Conservation (phyloP, 352 stramenopile genomes). For the Phytophthora ramorum region DNA sequence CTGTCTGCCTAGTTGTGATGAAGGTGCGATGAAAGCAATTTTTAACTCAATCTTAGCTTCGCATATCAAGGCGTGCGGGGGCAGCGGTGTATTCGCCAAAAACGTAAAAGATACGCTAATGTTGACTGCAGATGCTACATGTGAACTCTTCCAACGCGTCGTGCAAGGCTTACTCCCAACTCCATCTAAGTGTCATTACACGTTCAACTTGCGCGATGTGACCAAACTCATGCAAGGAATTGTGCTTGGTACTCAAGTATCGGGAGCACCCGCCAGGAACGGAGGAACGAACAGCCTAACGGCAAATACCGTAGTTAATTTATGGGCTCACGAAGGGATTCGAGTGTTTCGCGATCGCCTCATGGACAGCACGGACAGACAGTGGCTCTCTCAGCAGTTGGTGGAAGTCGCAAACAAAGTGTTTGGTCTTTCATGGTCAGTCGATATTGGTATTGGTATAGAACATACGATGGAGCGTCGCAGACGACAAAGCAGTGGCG, state of each 20-base stretch:
- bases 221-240: conserved; percentile 88
- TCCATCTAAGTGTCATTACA: conserved; percentile 84
- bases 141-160: conserved; percentile 68
- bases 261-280: conserved; percentile 17
- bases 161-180: conserved; percentile 69
- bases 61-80: conserved; percentile 39
- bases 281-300: conserved; percentile 19
- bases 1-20: conserved; percentile 75
- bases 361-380: conserved; percentile 80
- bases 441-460: conserved; percentile 46
- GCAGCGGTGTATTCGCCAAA: conserved; percentile 39
- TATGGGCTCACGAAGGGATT: conserved; percentile 93
- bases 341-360: conserved; percentile 94
- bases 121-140: conserved; percentile 64
- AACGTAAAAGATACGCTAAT: conserved; percentile 59
- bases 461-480: conserved; percentile 3
- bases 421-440: conserved; percentile 73
- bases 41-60: conserved; percentile 88
- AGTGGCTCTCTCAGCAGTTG: conserved; percentile 88
- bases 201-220: conserved; percentile 86
- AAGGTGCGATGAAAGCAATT: conserved; percentile 87
- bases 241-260: conserved; percentile 49
- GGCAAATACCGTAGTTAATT: conserved; percentile 56
- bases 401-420: conserved; percentile 63
- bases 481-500: neutral